Conservation (phyloP, 2,329 filamentous ascomycete species). For the Amauroascus niger region DNA sequence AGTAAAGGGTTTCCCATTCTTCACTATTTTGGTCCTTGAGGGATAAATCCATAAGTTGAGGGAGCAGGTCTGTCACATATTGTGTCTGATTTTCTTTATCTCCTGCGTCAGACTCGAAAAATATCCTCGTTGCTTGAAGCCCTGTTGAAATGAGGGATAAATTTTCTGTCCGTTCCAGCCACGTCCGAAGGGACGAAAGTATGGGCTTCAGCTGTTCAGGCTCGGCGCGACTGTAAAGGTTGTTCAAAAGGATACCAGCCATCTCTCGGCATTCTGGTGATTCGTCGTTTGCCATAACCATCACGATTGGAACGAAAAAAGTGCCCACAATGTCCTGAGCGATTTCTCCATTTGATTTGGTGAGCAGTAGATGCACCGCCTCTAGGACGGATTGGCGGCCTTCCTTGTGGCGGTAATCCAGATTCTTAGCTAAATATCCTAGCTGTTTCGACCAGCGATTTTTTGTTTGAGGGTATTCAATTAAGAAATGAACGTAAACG, state of each 20-base stretch:
- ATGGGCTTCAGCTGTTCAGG: conserved; percentile 62
- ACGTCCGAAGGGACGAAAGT: conserved; percentile 59
- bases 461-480: conserved; percentile 88
- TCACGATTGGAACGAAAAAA: conserved; percentile 77
- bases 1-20: conserved; percentile 62
- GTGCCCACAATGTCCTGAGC: conserved; percentile 71
- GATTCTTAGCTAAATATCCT: conserved; percentile 76
- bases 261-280: conserved; percentile 75
- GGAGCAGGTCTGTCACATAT: conserved; percentile 46
- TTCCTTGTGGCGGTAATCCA: conserved; percentile 80
- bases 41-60: conserved; percentile 46
- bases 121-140: conserved; percentile 71
- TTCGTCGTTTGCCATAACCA: conserved; percentile 81
- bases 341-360: conserved; percentile 71
- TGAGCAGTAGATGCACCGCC: conserved; percentile 72
- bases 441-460: conserved; percentile 82
- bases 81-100: conserved; percentile 59
- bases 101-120: conserved; percentile 60
- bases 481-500: conserved; percentile 85
- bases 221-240: conserved; percentile 69
- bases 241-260: conserved; percentile 67
- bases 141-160: conserved; percentile 60
- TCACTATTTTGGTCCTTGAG: conserved; percentile 44
- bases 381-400: conserved; percentile 91
- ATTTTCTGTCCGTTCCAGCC: conserved; percentile 68